Conservation (phyloP, 768 basidiomycete genomes). For the Kondoa subrosea region DNA sequence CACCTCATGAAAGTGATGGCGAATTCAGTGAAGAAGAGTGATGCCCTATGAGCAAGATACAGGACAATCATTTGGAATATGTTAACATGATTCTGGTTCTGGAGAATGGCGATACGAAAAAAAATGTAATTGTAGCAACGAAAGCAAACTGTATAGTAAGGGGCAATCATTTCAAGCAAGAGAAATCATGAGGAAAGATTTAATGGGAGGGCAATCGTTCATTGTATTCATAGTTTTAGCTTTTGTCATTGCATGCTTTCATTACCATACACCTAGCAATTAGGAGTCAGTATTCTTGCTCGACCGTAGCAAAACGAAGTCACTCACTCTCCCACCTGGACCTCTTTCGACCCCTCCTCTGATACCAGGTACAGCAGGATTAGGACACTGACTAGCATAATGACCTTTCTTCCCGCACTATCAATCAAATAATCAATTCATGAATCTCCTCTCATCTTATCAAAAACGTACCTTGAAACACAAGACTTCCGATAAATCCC, state of each 20-base stretch:
- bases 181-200: background rate
- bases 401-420: conserved; percentile 6
- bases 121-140: background rate
- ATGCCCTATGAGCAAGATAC: background rate
- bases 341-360: conserved; percentile 11
- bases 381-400: conserved; percentile 5
- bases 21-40: background rate
- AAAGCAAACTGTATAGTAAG: background rate
- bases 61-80: background rate
- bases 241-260: background rate
- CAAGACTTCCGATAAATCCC: conserved; percentile 3
- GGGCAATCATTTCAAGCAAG: background rate
- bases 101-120: background rate
- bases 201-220: background rate
- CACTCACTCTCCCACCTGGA: conserved; percentile 9
- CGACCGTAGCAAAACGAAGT: background rate
- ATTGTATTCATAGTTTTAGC: background rate
- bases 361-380: conserved; percentile 3
- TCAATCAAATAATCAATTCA: background rate
- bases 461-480: conserved; percentile 6
- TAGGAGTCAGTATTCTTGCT: background rate
- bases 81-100: background rate
- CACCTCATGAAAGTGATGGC: conserved; percentile 1
- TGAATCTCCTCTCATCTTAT: background rate
- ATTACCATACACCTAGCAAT: background rate